phyloP scores from a whole-genome alignment of 2,329 filamentous ascomycete genomes.

The Neonectria ditissima region DNA sequence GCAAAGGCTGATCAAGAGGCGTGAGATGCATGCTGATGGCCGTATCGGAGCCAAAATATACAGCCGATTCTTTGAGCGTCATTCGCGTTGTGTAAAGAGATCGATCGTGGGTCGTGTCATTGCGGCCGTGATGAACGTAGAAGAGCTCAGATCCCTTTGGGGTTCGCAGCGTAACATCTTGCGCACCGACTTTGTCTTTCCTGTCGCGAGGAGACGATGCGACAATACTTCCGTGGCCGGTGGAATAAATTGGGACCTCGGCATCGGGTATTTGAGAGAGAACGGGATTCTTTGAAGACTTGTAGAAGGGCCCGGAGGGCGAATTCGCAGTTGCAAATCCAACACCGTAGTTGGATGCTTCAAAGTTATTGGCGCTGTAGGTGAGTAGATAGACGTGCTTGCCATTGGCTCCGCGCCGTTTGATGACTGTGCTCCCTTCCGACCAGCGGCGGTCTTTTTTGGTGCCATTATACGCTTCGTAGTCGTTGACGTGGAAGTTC shows the following conservation, averaged over 20 bases:
- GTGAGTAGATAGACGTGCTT: constrained; percentile 45
- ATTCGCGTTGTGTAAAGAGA: constrained; percentile 51
- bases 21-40: constrained; percentile 48
- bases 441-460: constrained; percentile 53
- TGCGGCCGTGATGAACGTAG: constrained; percentile 51
- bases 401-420: constrained; percentile 34
- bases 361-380: constrained; percentile 49
- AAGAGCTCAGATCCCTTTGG: constrained; percentile 49
- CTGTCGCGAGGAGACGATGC: constrained; percentile 44
- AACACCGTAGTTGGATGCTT: constrained; percentile 53
- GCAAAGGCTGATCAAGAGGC: constrained; percentile 47
- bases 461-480: constrained; percentile 48
- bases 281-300: constrained; percentile 48
- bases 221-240: constrained; percentile 51
- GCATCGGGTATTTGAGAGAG: constrained; percentile 46
- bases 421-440: constrained; percentile 50
- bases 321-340: constrained; percentile 50
- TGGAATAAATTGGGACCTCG: constrained; percentile 48
- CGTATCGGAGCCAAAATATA: constrained; percentile 44
- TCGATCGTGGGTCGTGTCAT: constrained; percentile 42
- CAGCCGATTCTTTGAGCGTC: constrained; percentile 38
- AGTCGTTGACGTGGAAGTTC: constrained; percentile 52
- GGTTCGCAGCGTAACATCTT: constrained; percentile 48
- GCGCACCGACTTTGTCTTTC: constrained; percentile 39
- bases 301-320: constrained; percentile 49